Percentiles rank a stretch among this genome's conserved stretches.
phyloP scores from a whole-genome alignment of 1,284 basidiomycete species.

The Rhizoctonia solani region DNA sequence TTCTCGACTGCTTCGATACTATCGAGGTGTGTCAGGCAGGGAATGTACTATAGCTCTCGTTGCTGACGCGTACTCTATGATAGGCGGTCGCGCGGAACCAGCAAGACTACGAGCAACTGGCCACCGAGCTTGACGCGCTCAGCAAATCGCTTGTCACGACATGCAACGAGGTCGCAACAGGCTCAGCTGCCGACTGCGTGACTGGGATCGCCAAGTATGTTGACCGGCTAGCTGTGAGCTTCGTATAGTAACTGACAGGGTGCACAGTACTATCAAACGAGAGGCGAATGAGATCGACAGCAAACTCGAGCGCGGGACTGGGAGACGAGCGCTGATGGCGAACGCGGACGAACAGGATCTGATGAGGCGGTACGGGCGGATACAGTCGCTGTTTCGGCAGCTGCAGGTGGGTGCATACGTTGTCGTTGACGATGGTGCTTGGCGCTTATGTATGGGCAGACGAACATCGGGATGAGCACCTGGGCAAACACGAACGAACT shows the following conservation, averaged over 20 bases:
- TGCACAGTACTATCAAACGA: too few relatives aligned
- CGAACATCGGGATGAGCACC: background rate
- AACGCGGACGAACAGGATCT: background rate
- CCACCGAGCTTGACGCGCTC: too few relatives aligned
- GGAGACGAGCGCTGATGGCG: background rate
- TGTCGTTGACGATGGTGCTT: too few relatives aligned
- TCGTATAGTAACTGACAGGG: too few relatives aligned
- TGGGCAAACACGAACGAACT: conserved; percentile 10
- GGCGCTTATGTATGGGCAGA: background rate
- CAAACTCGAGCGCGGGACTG: background rate
- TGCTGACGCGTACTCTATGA: too few relatives aligned
- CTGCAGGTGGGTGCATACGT: background rate
- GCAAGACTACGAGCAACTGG: too few relatives aligned
- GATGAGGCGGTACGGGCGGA: background rate
- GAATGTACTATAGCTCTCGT: too few relatives aligned
- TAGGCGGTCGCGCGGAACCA: background rate
- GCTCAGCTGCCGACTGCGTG: too few relatives aligned
- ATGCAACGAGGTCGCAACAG: too few relatives aligned
- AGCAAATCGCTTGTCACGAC: too few relatives aligned
- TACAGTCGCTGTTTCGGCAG: background rate
- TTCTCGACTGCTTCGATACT: background rate
- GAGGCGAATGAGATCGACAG: background rate
- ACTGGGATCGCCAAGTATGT: too few relatives aligned
- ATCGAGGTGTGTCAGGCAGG: background rate
- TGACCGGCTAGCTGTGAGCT: too few relatives aligned